phyloP scores from a whole-genome alignment of 23 red algal species.

The Pyropia yezoensis region DNA sequence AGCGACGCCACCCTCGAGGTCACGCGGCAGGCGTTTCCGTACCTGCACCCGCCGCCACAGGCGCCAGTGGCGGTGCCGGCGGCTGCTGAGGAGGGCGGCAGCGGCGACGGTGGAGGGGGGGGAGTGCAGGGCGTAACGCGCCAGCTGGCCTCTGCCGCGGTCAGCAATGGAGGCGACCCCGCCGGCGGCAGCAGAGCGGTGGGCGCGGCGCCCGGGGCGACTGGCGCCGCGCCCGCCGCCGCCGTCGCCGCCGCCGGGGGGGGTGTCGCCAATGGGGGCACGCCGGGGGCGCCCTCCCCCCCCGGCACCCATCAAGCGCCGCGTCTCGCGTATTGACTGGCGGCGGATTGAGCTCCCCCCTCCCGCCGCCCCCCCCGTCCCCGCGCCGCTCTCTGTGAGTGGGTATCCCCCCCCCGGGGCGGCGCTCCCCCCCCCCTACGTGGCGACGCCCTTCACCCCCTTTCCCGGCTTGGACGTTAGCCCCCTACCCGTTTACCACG shows the following conservation, averaged over 20 bases:
- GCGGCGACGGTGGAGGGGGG: background rate
- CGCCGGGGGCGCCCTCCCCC: no score
- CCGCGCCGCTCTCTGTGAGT: no score
- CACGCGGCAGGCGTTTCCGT: constrained; percentile 19
- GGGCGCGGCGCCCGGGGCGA: background rate
- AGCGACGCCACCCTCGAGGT: constrained; percentile 31
- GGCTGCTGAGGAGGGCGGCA: background rate
- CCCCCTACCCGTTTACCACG: constrained; percentile 34
- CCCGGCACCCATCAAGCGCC: constrained; percentile 8
- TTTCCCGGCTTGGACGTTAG: constrained; percentile 15
- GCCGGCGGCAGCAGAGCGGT: background rate
- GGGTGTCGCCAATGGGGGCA: no score
- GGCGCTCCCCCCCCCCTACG: no score
- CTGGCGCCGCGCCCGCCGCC: background rate
- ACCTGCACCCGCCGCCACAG: constrained; percentile 21
- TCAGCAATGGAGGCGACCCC: background rate
- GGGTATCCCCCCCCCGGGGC: no score
- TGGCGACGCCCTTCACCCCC: constrained; percentile 16
- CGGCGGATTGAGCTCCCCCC: no score
- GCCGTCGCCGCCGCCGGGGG: background rate
- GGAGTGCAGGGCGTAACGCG: background rate
- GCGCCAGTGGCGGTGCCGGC: constrained; percentile 1
- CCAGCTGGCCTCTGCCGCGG: background rate
- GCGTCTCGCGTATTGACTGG: constrained; percentile 40
- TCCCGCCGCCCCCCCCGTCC: no score